Percentiles rank a stretch among this genome's conserved stretches.
Conservation (phyloP, 225 moss, liverwort and hornwort species). For the Bryoerythrophyllum caledonicum region DNA sequence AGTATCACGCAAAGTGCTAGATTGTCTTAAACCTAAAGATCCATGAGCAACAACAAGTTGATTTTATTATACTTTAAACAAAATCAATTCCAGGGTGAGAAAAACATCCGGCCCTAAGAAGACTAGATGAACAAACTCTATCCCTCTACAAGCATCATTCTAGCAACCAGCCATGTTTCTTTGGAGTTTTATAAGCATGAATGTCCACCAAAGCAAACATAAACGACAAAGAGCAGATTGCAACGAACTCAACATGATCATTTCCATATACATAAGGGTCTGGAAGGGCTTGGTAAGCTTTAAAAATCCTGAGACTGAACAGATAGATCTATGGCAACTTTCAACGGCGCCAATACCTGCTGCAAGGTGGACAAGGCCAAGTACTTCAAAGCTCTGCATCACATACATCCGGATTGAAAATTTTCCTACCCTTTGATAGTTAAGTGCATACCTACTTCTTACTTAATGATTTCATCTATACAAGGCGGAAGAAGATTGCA, state of each 20-base stretch:
- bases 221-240: constrained; percentile 78
- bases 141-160: constrained; percentile 3
- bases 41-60: constrained; percentile 4
- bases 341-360: constrained; percentile 62
- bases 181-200: constrained; percentile 8
- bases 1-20: constrained; percentile 6
- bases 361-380: constrained; percentile 78
- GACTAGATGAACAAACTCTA: constrained; percentile 8
- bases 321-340: constrained; percentile 81
- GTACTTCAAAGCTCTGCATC: constrained; percentile 76
- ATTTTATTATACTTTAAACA: constrained; percentile 5
- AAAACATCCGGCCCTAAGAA: not conserved
- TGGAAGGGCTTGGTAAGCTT: constrained; percentile 87
- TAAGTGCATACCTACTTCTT: too few relatives aligned
- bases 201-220: constrained; percentile 44
- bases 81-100: constrained; percentile 4
- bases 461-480: too few relatives aligned
- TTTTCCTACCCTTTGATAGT: too few relatives aligned
- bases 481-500: too few relatives aligned
- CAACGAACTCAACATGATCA: constrained; percentile 78
- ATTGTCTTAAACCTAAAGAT: not conserved
- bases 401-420: constrained; percentile 27
- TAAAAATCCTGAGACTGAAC: constrained; percentile 79
- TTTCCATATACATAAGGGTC: constrained; percentile 81
- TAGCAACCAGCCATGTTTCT: constrained; percentile 2